Evolutionary conservation across 257 asterid genomes (phyloP), one percentile per base, ranked within the genome.

Genomic region (Salvia hispanica): DNA sequence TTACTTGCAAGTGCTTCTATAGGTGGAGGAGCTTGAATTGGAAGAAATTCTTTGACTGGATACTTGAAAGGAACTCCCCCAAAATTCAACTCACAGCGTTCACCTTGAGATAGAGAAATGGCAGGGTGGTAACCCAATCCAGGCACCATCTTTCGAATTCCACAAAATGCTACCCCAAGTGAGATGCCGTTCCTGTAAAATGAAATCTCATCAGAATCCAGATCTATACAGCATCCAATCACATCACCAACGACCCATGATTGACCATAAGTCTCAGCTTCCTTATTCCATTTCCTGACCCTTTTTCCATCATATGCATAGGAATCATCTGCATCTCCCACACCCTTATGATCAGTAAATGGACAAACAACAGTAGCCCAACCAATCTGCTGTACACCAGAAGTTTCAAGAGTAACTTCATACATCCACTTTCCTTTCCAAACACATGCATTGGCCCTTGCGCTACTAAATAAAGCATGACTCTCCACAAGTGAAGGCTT

Each of bases 391-490:
- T 88, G 97, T 73, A 92, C 75, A 58, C 97, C 98, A 72, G 83
- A 81, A 72, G 98, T 90, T 82, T 92, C 98, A 44, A 92, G 95
- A 54, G 87, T 88, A 58, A 86, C 95, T 86, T 92, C 98, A 74
- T 90, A 92, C 98, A 92, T 92, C 98, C 98, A 92, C 76, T 85
- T 90, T 66, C 97, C 98, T 83, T 83, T 90, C 98, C 98, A 90
- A 47, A 90, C 95, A 80, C 96, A 92, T 18, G 92, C 77, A 79
- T 85, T 82, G 34, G 94, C 95, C 83, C 98, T 88, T 34, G 77
- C 92, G 71, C 96, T 92, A 78, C 95, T 84, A 79, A 92, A 92
- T 67, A 88, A 59, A 67, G 97, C 86, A 80, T 88, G 97, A 76
- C 96, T 85, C 80, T 92, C 97, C 78, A 92, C 74, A 68, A 88